Evolutionary conservation across 2,329 filamentous ascomycete species (phyloP).

Genomic region (Cylindrodendrum hubeiense): DNA sequence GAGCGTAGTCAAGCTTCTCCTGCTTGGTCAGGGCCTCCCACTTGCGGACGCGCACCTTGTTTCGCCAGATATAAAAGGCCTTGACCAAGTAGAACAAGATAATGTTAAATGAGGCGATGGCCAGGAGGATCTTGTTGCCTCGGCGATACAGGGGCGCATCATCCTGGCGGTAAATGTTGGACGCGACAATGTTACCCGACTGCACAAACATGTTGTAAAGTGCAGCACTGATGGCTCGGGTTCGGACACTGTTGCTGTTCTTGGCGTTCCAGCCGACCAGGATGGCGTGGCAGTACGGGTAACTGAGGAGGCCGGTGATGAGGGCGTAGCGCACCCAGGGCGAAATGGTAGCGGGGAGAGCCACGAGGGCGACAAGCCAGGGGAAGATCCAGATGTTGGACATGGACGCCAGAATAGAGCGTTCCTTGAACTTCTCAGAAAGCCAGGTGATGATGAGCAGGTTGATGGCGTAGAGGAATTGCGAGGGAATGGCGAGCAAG

Average conservation of each 20-base stretch:
- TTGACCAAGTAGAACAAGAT: constrained; percentile 59
- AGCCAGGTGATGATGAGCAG: constrained; percentile 61
- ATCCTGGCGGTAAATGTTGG: constrained; percentile 60
- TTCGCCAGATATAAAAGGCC: constrained; percentile 61
- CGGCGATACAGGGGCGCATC: constrained; percentile 65
- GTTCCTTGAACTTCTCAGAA: constrained; percentile 58
- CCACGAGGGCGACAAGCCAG: constrained; percentile 58
- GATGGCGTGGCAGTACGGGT: constrained; percentile 60
- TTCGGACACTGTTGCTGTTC: constrained; percentile 73
- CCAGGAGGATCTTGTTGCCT: constrained; percentile 64
- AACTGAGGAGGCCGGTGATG: constrained; percentile 55
- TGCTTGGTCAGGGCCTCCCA: constrained; percentile 59
- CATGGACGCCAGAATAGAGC: constrained; percentile 58
- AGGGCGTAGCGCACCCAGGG: constrained; percentile 58
- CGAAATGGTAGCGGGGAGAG: constrained; percentile 50
- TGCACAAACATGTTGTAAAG: constrained; percentile 71
- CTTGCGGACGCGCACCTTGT: constrained; percentile 55
- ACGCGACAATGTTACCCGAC: constrained; percentile 55
- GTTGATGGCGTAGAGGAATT: constrained; percentile 59
- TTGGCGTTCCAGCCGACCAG: constrained; percentile 70
- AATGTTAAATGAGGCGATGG: constrained; percentile 61
- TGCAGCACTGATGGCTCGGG: constrained; percentile 70
- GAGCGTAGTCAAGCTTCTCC: constrained; percentile 61
- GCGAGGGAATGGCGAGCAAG: constrained; percentile 58
- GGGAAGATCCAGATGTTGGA: constrained; percentile 65